Percentiles rank a stretch among this genome's conserved stretches.
These are phyloP conservation scores for Neonectria ditissima DNA, from an alignment of 2,329 filamentous ascomycete genomes.

Conservation along the genomic window DNA sequence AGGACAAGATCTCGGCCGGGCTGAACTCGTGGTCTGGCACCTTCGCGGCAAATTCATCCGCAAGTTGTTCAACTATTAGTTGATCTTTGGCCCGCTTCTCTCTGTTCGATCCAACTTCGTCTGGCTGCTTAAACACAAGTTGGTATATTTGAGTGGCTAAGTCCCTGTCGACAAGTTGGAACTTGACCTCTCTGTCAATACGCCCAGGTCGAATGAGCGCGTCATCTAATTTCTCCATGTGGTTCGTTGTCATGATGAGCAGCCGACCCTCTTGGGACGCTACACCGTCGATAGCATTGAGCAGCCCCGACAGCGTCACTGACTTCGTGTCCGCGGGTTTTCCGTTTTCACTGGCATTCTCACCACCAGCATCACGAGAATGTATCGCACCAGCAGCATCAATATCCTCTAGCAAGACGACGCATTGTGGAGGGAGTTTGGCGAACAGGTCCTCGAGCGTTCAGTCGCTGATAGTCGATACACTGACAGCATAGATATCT, in stretches of 20 bases:
- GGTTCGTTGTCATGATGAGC: constrained; percentile 45
- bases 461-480: no score
- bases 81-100: not conserved
- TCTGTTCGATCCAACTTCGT: constrained; percentile 13
- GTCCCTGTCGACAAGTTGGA: constrained; percentile 21
- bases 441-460: no score
- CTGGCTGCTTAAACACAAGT: constrained; percentile 20
- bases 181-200: constrained; percentile 68
- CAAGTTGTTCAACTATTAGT: constrained; percentile 1
- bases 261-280: constrained; percentile 38
- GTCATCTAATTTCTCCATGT: constrained; percentile 37
- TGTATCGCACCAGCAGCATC: no score
- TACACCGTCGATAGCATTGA: constrained; percentile 32
- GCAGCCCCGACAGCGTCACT: no score
- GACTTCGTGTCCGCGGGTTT: no score
- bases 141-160: constrained; percentile 17
- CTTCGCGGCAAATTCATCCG: constrained; percentile 52
- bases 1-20: not conserved
- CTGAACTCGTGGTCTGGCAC: not conserved
- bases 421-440: no score
- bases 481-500: no score
- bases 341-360: no score
- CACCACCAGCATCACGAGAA: no score
- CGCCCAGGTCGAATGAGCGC: constrained; percentile 53
- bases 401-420: no score